Conservation (phyloP, 805 yeast genomes). For the Grigorovia yakushimaensis region DNA sequence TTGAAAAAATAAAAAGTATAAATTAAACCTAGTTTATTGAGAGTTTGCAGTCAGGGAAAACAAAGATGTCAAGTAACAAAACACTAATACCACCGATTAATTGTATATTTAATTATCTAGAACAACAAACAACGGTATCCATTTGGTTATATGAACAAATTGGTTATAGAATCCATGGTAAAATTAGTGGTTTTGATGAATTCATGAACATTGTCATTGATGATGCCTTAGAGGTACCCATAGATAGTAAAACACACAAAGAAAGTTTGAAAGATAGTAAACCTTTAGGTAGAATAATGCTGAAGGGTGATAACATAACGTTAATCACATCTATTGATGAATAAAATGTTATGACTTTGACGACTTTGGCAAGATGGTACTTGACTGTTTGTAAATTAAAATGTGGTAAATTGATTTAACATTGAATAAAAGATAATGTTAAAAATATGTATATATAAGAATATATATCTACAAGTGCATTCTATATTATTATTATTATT, state of each 20-base stretch:
- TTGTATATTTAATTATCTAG: conserved; percentile 76
- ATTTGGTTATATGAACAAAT: conserved; percentile 89
- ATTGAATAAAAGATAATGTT: too few species aligned
- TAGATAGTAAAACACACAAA: conserved; percentile 32
- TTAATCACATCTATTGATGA: conserved; percentile 39
- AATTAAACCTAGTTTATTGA: too few species aligned
- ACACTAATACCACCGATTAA: conserved; percentile 81
- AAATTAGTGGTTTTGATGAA: conserved; percentile 89
- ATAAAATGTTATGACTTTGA: neutral
- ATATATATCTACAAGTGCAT: too few species aligned
- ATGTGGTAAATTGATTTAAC: too few species aligned
- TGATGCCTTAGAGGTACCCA: conserved; percentile 55
- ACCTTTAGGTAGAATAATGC: conserved; percentile 60
- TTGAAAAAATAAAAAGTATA: neutral
- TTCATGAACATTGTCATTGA: conserved; percentile 79
- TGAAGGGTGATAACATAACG: conserved; percentile 92
- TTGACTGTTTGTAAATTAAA: too few species aligned
- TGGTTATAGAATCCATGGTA: conserved; percentile 67
- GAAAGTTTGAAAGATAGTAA: conserved; percentile 26
- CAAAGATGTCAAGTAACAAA: conserved; percentile 14
- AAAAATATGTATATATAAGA: too few species aligned
- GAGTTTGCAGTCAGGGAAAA: too few species aligned
- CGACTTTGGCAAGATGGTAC: neutral
- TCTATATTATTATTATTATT: too few species aligned
- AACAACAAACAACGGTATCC: conserved; percentile 67